Evolutionary conservation across 768 basidiomycete genomes (phyloP).

Genomic region (Punctularia strigosozonata): DNA sequence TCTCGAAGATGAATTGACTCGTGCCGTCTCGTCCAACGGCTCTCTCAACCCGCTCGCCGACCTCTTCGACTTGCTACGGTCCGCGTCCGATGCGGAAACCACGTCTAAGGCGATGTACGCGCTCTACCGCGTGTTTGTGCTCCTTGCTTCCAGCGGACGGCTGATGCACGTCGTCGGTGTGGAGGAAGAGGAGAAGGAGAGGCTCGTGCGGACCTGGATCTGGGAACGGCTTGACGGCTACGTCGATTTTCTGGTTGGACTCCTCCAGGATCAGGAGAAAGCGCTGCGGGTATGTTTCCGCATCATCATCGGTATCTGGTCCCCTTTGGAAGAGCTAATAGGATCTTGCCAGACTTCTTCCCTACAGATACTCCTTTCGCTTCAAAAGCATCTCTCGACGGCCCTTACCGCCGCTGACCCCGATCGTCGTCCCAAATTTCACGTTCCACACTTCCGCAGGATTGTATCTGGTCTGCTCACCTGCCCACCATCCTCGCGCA

Average conservation of each 20-base stretch:
- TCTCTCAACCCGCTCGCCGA: constrained; percentile 75
- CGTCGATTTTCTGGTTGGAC: constrained; percentile 50
- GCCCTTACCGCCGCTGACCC: constrained; percentile 31
- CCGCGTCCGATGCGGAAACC: constrained; percentile 36
- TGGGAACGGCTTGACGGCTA: constrained; percentile 65
- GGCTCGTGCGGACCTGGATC: constrained; percentile 65
- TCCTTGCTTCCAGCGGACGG: constrained; percentile 47
- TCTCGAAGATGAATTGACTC: constrained; percentile 45
- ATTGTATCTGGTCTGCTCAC: constrained; percentile 47
- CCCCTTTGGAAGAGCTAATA: constrained; percentile 3
- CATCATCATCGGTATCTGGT: not conserved
- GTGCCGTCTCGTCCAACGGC: constrained; percentile 36
- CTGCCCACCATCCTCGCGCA: constrained; percentile 40
- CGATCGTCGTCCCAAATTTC: constrained; percentile 46
- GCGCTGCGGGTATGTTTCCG: constrained; percentile 42
- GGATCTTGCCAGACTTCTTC: constrained; percentile 42
- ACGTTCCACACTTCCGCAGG: constrained; percentile 55
- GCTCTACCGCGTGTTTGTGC: constrained; percentile 65
- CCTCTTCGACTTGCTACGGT: constrained; percentile 47
- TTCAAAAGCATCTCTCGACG: constrained; percentile 70
- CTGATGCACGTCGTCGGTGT: too few relatives aligned
- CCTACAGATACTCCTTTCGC: constrained; percentile 63
- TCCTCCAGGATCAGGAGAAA: constrained; percentile 72
- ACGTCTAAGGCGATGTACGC: constrained; percentile 74
- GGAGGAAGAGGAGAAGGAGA: constrained; percentile 44